A percentile compares a stretch with the other conserved stretches of the same genome.
Conservation (phyloP, 2,329 filamentous ascomycete species). For the Nothomitra cinnamomea region DNA sequence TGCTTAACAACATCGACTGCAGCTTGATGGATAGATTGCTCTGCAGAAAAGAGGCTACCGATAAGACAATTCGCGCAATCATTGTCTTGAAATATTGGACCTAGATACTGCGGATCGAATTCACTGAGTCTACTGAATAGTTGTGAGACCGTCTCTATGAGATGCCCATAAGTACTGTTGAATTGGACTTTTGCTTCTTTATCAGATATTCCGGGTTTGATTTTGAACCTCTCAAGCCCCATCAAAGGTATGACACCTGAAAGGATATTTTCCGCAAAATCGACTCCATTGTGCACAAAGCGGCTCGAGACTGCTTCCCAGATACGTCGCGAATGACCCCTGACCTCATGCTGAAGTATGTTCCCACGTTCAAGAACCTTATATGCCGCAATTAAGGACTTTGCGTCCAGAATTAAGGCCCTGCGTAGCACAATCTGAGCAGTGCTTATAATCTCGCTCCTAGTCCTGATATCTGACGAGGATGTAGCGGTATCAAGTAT, state of each 20-base stretch:
- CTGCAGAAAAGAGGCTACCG: constrained; percentile 64
- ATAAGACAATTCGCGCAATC: constrained; percentile 58
- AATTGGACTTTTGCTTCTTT: constrained; percentile 46
- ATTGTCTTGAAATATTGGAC: constrained; percentile 49
- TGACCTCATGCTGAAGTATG: constrained; percentile 47
- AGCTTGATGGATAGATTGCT: constrained; percentile 61
- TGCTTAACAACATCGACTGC: constrained; percentile 70
- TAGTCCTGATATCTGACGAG: neutral
- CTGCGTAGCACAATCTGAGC: constrained; percentile 46
- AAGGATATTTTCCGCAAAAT: constrained; percentile 58
- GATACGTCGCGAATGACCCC: constrained; percentile 54
- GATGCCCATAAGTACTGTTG: constrained; percentile 51
- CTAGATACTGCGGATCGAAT: constrained; percentile 52
- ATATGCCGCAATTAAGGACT: constrained; percentile 51
- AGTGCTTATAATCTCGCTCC: neutral
- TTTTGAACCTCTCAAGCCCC: constrained; percentile 56
- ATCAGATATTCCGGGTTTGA: constrained; percentile 23
- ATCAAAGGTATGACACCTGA: constrained; percentile 53
- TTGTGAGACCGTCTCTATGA: constrained; percentile 47
- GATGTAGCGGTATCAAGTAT: constrained; percentile 29
- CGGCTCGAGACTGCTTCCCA: constrained; percentile 62
- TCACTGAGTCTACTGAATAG: constrained; percentile 67
- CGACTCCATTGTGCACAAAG: constrained; percentile 47
- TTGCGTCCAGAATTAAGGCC: constrained; percentile 53
- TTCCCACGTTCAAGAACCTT: constrained; percentile 43